Base-by-base conservation (phyloP, 495 filamentous ascomycete species). In the Penicillium odoratum region DNA sequence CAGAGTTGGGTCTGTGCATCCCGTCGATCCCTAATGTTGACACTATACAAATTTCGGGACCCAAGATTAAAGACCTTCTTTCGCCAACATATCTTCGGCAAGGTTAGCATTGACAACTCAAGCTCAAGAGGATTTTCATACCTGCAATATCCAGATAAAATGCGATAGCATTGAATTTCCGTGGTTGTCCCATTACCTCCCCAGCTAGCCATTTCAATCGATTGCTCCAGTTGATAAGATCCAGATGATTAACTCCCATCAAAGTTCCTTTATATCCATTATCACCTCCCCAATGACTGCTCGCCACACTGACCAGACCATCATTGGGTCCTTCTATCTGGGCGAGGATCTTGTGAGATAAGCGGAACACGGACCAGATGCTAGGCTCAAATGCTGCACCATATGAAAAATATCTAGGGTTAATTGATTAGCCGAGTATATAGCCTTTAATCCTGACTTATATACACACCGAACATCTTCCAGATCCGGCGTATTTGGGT, bases 211-310 rank as follows among this genome's bases (percentile, higher is more conserved):
- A 96, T 58, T 86, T 82, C 33, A 96, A 57, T 51, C 89, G 78
- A 65, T 96, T 97, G 50, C 85, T 93, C 94, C 93, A 98, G 73
- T 97, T 97, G 70, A 97, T 98, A 51, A 96, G 75, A 64, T 97
- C 92, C 5, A 97, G 74, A 73, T 98, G 94, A 70, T 86, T 95
- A 30, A 96, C 91, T 9, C 83, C 85, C 5, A 92, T 72, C n/a
- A 98, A 70, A 3, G 94, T 97, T 4, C 94, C 94, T 69, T 93
- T 90, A 69, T 97, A 97, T 18, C 74, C 74, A 3, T 58, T 13
- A 18, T 77, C 69, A 1, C 80, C 81, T n/a, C 94, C 94, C 92
- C 93, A 97, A 63, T 82, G 80, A 59, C 87, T 88, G 65, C 92
- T 96, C 8, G 80, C 73, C 28, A 97, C 91, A 66, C 90, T 95